A percentile compares a stretch with the other conserved stretches of the same genome.
Conservation (phyloP, 768 basidiomycete genomes). For the Psilocybe sp. region DNA sequence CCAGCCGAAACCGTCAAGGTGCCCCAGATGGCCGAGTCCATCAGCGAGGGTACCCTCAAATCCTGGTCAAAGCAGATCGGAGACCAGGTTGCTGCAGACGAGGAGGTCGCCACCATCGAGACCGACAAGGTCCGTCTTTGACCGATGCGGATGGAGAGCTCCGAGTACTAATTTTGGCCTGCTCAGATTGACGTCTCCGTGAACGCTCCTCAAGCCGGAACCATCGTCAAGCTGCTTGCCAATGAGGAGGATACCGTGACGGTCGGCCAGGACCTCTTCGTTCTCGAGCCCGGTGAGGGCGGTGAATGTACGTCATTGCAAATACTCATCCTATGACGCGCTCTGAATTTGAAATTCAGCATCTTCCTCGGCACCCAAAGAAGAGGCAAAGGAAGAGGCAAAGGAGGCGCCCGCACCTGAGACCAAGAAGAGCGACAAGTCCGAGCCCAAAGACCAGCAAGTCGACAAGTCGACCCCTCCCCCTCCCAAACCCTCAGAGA, state of each 20-base stretch:
- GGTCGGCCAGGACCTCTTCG: slow-evolving; percentile 93
- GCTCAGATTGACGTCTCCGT: slow-evolving; percentile 93
- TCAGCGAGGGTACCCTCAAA: slow-evolving; percentile 95
- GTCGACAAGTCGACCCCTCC: slow-evolving; percentile 42
- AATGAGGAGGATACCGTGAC: slow-evolving; percentile 92
- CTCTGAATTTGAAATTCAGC: slow-evolving; percentile 2
- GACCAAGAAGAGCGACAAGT: slow-evolving; percentile 28
- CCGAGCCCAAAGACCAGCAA: slow-evolving; percentile 48
- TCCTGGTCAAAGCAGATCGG: slow-evolving; percentile 93
- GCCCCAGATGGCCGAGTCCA: slow-evolving; percentile 97
- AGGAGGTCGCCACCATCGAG: slow-evolving; percentile 97
- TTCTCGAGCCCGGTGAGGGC: slow-evolving; percentile 79
- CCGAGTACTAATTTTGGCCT: slow-evolving; percentile 7
- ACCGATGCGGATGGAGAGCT: slow-evolving; percentile 13
- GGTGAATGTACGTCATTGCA: slow-evolving; percentile 39
- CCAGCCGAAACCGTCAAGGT: slow-evolving; percentile 89
- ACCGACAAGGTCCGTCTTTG: slow-evolving; percentile 82
- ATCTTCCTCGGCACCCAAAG: slow-evolving; percentile 28
- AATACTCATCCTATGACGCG: not conserved
- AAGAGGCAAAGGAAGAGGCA: slow-evolving; percentile 23
- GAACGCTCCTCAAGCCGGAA: slow-evolving; percentile 87
- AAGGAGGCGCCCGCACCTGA: slow-evolving; percentile 4
- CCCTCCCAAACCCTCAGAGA: slow-evolving; percentile 39
- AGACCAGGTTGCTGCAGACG: slow-evolving; percentile 86
- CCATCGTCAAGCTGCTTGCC: slow-evolving; percentile 81